Percentiles rank a stretch among this genome's conserved stretches.
Conservation (phyloP, 169 alveolate species). For the Plasmodium billcollinsi region DNA sequence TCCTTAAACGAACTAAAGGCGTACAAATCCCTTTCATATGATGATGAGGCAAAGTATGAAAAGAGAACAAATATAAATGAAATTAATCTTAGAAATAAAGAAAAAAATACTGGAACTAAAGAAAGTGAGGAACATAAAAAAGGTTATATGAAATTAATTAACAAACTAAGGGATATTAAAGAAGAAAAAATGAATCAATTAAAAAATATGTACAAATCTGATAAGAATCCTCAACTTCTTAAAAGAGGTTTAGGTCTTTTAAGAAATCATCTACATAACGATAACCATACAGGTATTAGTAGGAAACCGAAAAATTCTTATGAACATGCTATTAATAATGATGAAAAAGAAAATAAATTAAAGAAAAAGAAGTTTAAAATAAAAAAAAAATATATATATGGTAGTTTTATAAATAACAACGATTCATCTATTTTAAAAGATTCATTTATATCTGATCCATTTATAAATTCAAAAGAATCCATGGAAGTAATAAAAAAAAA, state of each 20-base stretch:
- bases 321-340: background rate
- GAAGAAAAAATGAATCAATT: conserved; percentile 61
- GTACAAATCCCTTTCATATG: conserved; percentile 1
- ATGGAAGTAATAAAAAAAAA: too few species aligned
- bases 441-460: too few species aligned
- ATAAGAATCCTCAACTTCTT: conserved; percentile 24
- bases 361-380: background rate
- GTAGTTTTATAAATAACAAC: background rate
- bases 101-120: conserved; percentile 11
- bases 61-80: background rate
- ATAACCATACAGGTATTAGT: conserved; percentile 3
- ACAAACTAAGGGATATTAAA: conserved; percentile 56
- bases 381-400: background rate
- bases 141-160: conserved; percentile 14
- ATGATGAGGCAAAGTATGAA: too few species aligned
- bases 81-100: background rate
- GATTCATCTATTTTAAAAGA: background rate
- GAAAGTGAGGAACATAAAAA: conserved; percentile 20
- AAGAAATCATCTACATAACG: conserved; percentile 24
- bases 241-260: conserved; percentile 41
- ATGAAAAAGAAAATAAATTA: background rate
- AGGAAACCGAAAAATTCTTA: background rate
- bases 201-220: conserved; percentile 66
- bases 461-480: too few species aligned
- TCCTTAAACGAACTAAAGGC: conserved; percentile 2